phyloP scores from a whole-genome alignment of 352 stramenopile genomes.

The Phytophthora tentaculata region DNA sequence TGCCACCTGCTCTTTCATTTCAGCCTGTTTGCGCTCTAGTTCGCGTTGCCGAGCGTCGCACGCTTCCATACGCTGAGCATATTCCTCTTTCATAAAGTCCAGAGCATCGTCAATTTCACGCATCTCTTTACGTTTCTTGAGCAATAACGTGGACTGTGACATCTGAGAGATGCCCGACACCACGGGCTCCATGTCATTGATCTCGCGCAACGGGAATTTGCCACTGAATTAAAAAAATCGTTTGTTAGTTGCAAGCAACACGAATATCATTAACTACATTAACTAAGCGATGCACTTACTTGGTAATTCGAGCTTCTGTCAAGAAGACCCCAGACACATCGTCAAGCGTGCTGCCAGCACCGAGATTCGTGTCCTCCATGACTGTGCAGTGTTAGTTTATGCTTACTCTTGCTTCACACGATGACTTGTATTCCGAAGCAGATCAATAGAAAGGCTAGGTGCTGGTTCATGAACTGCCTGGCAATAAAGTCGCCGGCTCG shows the following conservation, averaged over 20 bases:
- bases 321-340: conserved; percentile 73
- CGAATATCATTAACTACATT: neutral
- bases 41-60: conserved; percentile 83
- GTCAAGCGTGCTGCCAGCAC: conserved; percentile 41
- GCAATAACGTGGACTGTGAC: conserved; percentile 89
- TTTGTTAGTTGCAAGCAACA: conserved; percentile 4
- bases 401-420: too few relatives aligned
- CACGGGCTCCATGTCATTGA: conserved; percentile 78
- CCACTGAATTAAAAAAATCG: conserved; percentile 26
- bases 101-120: conserved; percentile 92
- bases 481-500: neutral
- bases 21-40: conserved; percentile 87
- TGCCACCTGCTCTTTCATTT: conserved; percentile 92
- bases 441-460: neutral
- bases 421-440: neutral
- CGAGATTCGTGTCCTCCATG: conserved; percentile 34
- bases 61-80: conserved; percentile 86
- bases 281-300: conserved; percentile 31
- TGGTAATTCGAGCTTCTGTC: conserved; percentile 72
- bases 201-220: conserved; percentile 58
- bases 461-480: conserved; percentile 22
- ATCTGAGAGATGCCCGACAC: conserved; percentile 89
- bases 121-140: conserved; percentile 95
- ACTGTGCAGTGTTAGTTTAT: neutral
- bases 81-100: conserved; percentile 95